Conservation (phyloP, 805 yeast species). For the Lipomyces oligophaga region DNA sequence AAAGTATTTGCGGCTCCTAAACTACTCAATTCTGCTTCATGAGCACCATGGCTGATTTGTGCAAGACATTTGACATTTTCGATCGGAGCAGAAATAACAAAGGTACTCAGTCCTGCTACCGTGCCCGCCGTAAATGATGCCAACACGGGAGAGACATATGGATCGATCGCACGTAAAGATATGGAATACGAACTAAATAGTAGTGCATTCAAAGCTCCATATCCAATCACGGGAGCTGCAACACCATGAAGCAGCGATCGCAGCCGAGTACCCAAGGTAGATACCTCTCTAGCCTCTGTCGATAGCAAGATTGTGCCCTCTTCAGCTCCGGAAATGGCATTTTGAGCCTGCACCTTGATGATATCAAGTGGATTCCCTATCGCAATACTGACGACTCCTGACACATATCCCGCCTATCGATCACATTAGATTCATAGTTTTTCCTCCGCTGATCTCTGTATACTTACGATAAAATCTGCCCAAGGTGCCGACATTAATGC, state of each 20-base stretch:
- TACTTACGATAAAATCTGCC: conserved; percentile 15
- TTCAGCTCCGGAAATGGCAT: conserved; percentile 1
- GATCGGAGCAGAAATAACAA: conserved; percentile 29
- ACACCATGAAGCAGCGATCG: conserved; percentile 25
- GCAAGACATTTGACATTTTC: conserved; percentile 30
- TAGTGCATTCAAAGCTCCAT: conserved; percentile 30
- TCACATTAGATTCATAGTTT: background rate
- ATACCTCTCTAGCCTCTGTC: background rate
- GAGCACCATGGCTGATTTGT: conserved; percentile 19
- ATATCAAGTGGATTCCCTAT: conserved; percentile 33
- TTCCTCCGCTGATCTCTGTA: too few relatives aligned
- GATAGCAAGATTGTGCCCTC: background rate
- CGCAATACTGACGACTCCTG: conserved; percentile 32
- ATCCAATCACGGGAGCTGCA: conserved; percentile 32
- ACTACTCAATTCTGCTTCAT: conserved; percentile 13
- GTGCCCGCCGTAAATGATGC: conserved; percentile 28
- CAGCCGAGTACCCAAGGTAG: background rate
- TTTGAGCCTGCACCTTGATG: conserved; percentile 30
- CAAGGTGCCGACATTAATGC: conserved; percentile 11
- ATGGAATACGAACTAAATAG: conserved; percentile 24
- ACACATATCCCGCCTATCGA: conserved; percentile 31
- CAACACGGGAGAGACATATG: conserved; percentile 4
- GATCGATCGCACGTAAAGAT: conserved; percentile 7
- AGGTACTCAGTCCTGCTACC: conserved; percentile 30
- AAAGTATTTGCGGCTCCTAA: conserved; percentile 20